Percentiles rank a stretch among this genome's conserved stretches.
Conservation (phyloP, 345 rosid species). For the Populus pruinosa region DNA sequence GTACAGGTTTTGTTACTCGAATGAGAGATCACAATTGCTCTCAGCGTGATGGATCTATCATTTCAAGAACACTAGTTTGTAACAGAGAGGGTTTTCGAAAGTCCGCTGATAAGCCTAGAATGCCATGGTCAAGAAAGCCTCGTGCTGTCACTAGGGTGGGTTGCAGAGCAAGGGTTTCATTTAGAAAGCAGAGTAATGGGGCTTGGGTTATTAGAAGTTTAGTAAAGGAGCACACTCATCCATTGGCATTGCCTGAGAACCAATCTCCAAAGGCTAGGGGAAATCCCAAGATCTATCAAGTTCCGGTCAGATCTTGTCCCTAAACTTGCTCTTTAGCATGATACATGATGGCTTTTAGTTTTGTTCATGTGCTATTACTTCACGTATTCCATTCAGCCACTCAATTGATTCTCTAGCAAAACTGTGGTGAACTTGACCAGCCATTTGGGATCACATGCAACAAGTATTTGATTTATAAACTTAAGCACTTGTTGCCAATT, state of each 20-base stretch:
- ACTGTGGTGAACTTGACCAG: no score
- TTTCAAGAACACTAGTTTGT: constrained; percentile 20
- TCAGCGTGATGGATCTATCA: constrained; percentile 15
- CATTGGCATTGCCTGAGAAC: not conserved
- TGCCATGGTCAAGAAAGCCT: not conserved
- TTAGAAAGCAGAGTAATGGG: constrained; percentile 17
- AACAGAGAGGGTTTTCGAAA: constrained; percentile 26
- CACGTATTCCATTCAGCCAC: no score
- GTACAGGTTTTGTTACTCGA: constrained; percentile 25
- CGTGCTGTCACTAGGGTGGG: constrained; percentile 19
- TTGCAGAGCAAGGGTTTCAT: constrained; percentile 24
- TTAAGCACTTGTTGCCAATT: no score
- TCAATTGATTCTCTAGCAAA: no score
- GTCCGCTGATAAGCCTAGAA: not conserved
- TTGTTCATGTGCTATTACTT: not conserved
- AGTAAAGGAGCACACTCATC: constrained; percentile 24
- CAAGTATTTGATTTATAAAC: no score
- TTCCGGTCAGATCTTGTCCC: constrained; percentile 11
- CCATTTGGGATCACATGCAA: no score
- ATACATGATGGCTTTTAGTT: not conserved
- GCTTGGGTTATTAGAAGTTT: constrained; percentile 22
- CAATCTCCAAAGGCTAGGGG: not conserved
- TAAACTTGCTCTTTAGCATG: no score
- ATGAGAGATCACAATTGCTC: constrained; percentile 6
- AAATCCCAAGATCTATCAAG: constrained; percentile 2